Evolutionary conservation across 176 grass and related monocot genomes (phyloP).

Genomic region (Triticum monococcum): DNA sequence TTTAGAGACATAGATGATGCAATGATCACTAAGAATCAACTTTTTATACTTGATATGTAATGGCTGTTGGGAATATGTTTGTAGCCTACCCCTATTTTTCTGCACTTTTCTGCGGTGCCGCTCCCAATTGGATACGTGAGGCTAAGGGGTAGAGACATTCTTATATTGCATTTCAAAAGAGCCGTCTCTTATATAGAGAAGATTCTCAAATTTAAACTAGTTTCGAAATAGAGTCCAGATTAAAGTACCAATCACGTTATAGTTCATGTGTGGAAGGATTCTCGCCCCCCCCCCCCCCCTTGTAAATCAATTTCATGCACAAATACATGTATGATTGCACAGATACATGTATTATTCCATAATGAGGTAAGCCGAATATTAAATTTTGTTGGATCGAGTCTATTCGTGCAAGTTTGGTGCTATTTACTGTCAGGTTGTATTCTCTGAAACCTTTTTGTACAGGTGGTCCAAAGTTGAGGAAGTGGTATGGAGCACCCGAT

Average conservation of each 20-base stretch:
- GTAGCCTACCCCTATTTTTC: neutral
- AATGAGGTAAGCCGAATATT: too few relatives aligned
- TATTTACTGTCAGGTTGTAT: neutral
- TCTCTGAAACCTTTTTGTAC: slow-evolving; percentile 20
- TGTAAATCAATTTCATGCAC: neutral
- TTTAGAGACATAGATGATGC: neutral
- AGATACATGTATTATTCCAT: neutral
- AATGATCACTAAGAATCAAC: neutral
- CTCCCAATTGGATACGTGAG: neutral
- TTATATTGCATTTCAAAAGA: neutral
- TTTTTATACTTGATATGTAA: neutral
- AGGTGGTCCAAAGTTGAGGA: slow-evolving; percentile 96
- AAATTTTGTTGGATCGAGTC: neutral
- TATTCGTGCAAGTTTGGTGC: neutral
- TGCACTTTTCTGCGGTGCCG: neutral
- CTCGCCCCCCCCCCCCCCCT: neutral
- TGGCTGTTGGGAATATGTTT: neutral
- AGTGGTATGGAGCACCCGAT: slow-evolving; percentile 89
- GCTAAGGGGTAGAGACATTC: neutral
- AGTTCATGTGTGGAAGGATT: neutral
- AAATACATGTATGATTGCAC: neutral
- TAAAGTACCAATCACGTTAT: too few relatives aligned
- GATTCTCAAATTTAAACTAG: neutral
- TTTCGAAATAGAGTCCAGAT: neutral
- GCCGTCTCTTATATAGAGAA: neutral